Evolutionary conservation across 352 stramenopile genomes (phyloP), one percentile per base, ranked within the genome.

Genomic region (Peronospora farinosa): DNA sequence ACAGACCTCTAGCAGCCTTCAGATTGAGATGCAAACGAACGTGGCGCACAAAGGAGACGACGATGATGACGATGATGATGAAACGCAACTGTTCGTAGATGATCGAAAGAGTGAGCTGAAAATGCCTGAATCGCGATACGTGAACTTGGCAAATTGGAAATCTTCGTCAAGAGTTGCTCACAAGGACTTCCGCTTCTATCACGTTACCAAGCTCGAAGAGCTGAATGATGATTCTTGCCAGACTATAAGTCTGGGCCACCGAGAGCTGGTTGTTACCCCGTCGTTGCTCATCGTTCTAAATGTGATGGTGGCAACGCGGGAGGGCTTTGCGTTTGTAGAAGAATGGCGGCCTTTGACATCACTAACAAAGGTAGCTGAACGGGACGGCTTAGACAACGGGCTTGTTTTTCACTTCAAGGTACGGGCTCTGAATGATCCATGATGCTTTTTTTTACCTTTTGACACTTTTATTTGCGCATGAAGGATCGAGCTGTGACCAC

Each of bases 381-480:
- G 74, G 21, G 63, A 84, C 12, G 73, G 67, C 2, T 40, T 88
- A 7, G 54, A 73, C 5, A 89, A 86, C 53, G 74, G 74, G 1
- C 55, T 92, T 19, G 61, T 89, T 32, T 83, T 92, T 47, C 63
- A 86, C 47, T 92, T 90, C 47, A 75, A 79, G 58, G 81, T 92
- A 71, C 10, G 53, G 1, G 2, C 12, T 39, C 10, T 27, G n/a
- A 27, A 16, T 40, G 23, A 8, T 41, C 17, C 10, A 25, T 45
- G 12, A 12, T 45, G 27, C 30, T 8, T 35, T 48, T 21, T 7
- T 38, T 8, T 16, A 19, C 11, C 28, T 40, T 10, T 12, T 40
- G 31, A 31, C 15, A 27, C 39, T 43, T 36, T 2, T 9, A 12
- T 32, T 31, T 32, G 10, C 10, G 28, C 12, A 13, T 57, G 27